Evolutionary conservation across 257 asterid species (phyloP).

Genomic region (Salvia miltiorrhiza): DNA sequence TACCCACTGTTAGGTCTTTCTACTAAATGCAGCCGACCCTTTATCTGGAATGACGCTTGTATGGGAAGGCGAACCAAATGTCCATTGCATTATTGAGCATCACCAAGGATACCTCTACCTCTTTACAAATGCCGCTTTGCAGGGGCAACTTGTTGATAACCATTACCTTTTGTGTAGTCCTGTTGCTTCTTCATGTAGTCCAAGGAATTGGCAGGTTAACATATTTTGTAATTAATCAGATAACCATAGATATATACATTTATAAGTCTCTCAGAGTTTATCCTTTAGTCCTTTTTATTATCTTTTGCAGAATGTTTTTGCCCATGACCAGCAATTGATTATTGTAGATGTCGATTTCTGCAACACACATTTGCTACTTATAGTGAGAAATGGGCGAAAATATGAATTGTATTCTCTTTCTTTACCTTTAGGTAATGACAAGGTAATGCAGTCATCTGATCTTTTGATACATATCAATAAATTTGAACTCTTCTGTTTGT

Average conservation of each 20-base stretch:
- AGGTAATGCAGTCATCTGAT: slow-evolving; percentile 46
- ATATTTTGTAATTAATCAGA: slow-evolving; percentile 10
- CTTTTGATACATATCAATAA: slow-evolving; percentile 7
- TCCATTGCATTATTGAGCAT: slow-evolving; percentile 88
- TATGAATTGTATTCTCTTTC: slow-evolving; percentile 62
- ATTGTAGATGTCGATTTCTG: slow-evolving; percentile 87
- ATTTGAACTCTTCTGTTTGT: slow-evolving; percentile 8
- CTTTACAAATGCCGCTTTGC: slow-evolving; percentile 70
- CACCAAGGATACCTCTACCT: slow-evolving; percentile 90
- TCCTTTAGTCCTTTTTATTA: slow-evolving; percentile 13
- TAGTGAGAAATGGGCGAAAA: slow-evolving; percentile 44
- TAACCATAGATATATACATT: slow-evolving; percentile 1
- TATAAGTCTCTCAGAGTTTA: slow-evolving; percentile 1
- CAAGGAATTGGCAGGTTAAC: slow-evolving; percentile 84
- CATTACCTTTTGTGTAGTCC: slow-evolving; percentile 71
- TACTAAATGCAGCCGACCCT: slow-evolving; percentile 93
- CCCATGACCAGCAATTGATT: slow-evolving; percentile 45
- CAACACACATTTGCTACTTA: slow-evolving; percentile 64
- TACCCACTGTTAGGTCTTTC: slow-evolving; percentile 70
- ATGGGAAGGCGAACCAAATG: slow-evolving; percentile 76
- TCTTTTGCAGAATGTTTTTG: slow-evolving; percentile 61
- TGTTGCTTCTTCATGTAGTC: slow-evolving; percentile 36
- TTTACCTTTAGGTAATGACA: slow-evolving; percentile 57
- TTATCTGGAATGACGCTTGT: slow-evolving; percentile 71
- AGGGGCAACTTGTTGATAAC: slow-evolving; percentile 61